Conservation (phyloP, 78 protist genomes). For the Planoprotostelium fungivorum region DNA sequence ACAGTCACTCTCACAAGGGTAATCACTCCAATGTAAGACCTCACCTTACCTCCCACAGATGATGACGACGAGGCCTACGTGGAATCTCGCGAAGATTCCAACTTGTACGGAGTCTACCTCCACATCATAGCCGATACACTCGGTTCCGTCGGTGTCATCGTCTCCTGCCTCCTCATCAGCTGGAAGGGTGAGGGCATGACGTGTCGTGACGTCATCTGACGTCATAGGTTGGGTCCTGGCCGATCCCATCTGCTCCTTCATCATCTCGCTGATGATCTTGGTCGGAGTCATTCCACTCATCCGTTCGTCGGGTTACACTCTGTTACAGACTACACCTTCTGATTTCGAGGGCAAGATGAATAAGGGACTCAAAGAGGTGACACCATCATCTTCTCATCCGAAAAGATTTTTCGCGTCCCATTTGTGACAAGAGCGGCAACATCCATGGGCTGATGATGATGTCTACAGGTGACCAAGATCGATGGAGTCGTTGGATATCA, state of each 20-base stretch:
- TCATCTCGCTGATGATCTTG: constrained; percentile 78
- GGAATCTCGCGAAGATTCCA: constrained; percentile 14
- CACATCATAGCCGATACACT: constrained; percentile 96
- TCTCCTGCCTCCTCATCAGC: constrained; percentile 73
- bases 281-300: constrained; percentile 80
- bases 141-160: constrained; percentile 95
- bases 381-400: not conserved
- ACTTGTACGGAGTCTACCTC: constrained; percentile 77
- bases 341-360: not conserved
- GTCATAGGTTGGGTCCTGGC: constrained; percentile 70
- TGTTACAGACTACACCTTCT: constrained; percentile 75
- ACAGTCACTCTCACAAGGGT: constrained; percentile 59
- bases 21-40: constrained; percentile 5
- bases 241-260: constrained; percentile 90
- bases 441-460: not conserved
- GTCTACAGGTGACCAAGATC: not conserved
- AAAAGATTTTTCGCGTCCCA: no score
- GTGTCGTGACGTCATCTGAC: not conserved
- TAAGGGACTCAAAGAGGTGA: not conserved
- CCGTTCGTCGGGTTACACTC: constrained; percentile 21
- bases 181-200: not conserved
- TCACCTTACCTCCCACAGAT: no score
- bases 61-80: not conserved
- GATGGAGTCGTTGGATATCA: constrained; percentile 12
- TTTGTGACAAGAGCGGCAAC: no score